Evolutionary conservation across 2,329 filamentous ascomycete genomes (phyloP).

Genomic region (Talaromyces sp.): DNA sequence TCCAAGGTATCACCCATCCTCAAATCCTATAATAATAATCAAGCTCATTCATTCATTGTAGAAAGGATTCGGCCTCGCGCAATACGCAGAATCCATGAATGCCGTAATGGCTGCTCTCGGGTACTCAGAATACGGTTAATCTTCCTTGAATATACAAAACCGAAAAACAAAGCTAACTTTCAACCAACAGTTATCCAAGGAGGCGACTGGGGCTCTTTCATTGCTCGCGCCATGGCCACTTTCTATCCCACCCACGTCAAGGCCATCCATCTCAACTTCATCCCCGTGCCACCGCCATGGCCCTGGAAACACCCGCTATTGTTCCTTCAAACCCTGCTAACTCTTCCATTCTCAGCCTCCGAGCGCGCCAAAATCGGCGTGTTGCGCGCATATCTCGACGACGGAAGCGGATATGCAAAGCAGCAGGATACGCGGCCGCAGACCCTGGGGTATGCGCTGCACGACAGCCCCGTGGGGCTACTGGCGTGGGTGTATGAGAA

Average conservation of each 20-base stretch:
- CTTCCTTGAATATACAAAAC: neutral
- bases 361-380: conserved; percentile 19
- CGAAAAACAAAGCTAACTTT: neutral
- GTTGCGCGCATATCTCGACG: conserved; percentile 18
- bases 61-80: conserved; percentile 52
- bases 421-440: conserved; percentile 65
- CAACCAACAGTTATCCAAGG: conserved; percentile 47
- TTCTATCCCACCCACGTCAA: conserved; percentile 54
- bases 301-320: conserved; percentile 51
- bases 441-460: conserved; percentile 64
- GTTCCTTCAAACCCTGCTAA: conserved; percentile 33
- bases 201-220: conserved; percentile 64
- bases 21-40: neutral
- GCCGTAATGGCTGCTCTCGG: conserved; percentile 65
- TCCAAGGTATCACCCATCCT: conserved; percentile 18
- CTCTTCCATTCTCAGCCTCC: conserved; percentile 21
- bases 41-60: conserved; percentile 21
- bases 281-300: conserved; percentile 44
- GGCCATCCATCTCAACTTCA: conserved; percentile 60
- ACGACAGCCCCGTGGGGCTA: conserved; percentile 64
- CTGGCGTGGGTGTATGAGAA: conserved; percentile 81
- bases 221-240: conserved; percentile 58
- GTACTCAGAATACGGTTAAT: conserved; percentile 53
- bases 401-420: conserved; percentile 48
- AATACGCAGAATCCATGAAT: conserved; percentile 61